These are phyloP conservation scores for Talaromyces sp. DNA, from an alignment of 2,329 filamentous ascomycete genomes.

Conservation along the genomic window DNA sequence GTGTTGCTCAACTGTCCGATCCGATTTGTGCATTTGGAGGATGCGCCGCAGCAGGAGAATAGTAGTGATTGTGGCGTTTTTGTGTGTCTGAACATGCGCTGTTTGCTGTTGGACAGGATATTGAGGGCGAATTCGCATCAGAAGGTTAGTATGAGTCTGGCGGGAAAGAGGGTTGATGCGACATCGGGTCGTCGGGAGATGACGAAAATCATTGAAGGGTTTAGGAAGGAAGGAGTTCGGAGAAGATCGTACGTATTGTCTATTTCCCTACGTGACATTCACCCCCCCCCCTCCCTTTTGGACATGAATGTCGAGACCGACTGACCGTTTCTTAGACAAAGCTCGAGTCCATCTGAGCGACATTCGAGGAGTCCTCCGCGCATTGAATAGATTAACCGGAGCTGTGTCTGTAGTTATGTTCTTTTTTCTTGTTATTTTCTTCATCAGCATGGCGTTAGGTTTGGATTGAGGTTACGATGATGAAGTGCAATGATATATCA, in stretches of 20 bases:
- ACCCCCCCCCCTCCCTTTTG: too few species aligned
- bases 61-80: slow-evolving; percentile 92
- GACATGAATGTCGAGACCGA: background rate
- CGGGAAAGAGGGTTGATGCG: slow-evolving; percentile 77
- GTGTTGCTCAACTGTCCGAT: slow-evolving; percentile 64
- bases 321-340: slow-evolving; percentile 7
- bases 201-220: slow-evolving; percentile 78
- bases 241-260: slow-evolving; percentile 66
- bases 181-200: slow-evolving; percentile 81
- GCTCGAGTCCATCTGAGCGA: slow-evolving; percentile 18
- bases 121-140: slow-evolving; percentile 73
- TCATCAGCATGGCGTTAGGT: slow-evolving; percentile 10
- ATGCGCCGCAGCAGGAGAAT: slow-evolving; percentile 88
- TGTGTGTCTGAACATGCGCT: slow-evolving; percentile 91
- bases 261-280: too few species aligned
- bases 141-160: slow-evolving; percentile 93
- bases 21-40: slow-evolving; percentile 72
- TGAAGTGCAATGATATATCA: background rate
- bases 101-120: slow-evolving; percentile 81
- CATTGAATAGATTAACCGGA: slow-evolving; percentile 21
- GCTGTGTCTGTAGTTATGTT: background rate
- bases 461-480: background rate
- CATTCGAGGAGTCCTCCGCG: slow-evolving; percentile 24
- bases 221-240: slow-evolving; percentile 82
- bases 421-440: background rate